A percentile compares a stretch with the other conserved stretches of the same genome.
Conservation (phyloP, 208 protist genomes). For the Acanthamoeba healyi region DNA sequence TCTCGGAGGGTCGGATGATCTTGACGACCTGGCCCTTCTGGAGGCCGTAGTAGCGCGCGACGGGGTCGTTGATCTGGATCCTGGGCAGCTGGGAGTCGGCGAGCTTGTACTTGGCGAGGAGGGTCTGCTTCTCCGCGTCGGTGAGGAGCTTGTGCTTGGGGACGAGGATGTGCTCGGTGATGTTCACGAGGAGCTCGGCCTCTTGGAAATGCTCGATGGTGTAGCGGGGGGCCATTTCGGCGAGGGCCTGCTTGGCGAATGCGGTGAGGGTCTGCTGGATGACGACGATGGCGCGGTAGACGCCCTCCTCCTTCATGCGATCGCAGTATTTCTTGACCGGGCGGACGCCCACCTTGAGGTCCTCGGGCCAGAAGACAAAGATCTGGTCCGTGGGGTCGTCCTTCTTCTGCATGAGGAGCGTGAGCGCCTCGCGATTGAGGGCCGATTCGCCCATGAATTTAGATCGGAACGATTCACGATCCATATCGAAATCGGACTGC, state of each 20-base stretch:
- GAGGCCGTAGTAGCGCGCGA: constrained; percentile 97
- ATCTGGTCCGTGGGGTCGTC: constrained; percentile 51
- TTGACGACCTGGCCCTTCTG: constrained; percentile 95
- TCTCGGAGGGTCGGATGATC: constrained; percentile 97
- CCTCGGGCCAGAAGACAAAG: constrained; percentile 73
- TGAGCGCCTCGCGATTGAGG: constrained; percentile 35
- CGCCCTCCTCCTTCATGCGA: constrained; percentile 56
- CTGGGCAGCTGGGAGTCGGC: constrained; percentile 96
- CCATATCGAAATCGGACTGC: constrained; percentile 31
- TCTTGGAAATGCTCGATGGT: constrained; percentile 96
- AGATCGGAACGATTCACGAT: constrained; percentile 44
- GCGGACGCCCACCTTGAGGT: constrained; percentile 60
- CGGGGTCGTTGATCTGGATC: constrained; percentile 96
- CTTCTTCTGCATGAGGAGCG: constrained; percentile 14
- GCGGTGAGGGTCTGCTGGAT: constrained; percentile 61
- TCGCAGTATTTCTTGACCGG: constrained; percentile 64
- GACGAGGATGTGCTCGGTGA: constrained; percentile 98
- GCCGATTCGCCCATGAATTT: constrained; percentile 33
- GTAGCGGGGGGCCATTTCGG: constrained; percentile 51
- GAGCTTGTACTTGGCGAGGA: constrained; percentile 95
- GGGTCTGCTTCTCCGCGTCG: constrained; percentile 92
- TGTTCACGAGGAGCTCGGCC: constrained; percentile 97
- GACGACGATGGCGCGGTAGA: constrained; percentile 69
- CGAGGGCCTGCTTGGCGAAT: constrained; percentile 50
- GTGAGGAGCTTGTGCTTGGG: constrained; percentile 95